Base-by-base conservation (phyloP, 2,329 filamentous ascomycete genomes). In the Chrysosporium queenslandicum region DNA sequence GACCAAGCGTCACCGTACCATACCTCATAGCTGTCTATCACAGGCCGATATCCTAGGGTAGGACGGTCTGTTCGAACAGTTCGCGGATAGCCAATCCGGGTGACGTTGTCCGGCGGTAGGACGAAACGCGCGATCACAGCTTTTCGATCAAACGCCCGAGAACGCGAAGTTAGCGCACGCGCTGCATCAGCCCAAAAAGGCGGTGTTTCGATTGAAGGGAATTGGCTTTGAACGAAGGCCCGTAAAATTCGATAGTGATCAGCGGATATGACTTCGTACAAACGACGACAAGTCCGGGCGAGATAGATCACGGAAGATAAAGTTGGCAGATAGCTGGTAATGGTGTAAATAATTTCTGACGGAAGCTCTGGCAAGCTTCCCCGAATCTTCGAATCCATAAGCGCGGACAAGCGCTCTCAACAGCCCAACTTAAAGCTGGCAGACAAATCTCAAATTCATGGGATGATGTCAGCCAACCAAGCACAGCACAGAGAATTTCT, bases 21-120 rank as follows among this genome's bases (percentile, higher is more conserved):
- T n/a, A 68, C 65, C 58, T 81, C 77, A 58, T 79, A 79, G 53
- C 76, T 78, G 59, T 81, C 77, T 45, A 82, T 72, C 39, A 72
- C 71, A 16, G 81, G 80, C 21, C 74, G 74, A 58, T 80, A 83
- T 2, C 80, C 80, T 60, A 82, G 58, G 4, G 69, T 71, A 12
- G 68, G 69, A 37, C 77, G 52, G 71, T 82, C 68, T 72, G 74
- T 55, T 60, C 71, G 50, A 64, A 69, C 57, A 61, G 66, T 59
- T 39, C 61, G 59, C 32, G 61, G 58, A 36, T 61, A 54, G n/a
- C 66, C 67, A 27, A 71, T 59, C 36, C 63, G 63, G 12, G 59
- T 67, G 62, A 74, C 71, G 68, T 65, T 63, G 58, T 54, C 63
- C 55, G 61, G 71, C 60, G 61, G 77, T 37, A 74, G 68, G 16